These are phyloP conservation scores for Orobanche coerulescens DNA, from an alignment of 257 asterid species.

Conservation along the genomic window DNA sequence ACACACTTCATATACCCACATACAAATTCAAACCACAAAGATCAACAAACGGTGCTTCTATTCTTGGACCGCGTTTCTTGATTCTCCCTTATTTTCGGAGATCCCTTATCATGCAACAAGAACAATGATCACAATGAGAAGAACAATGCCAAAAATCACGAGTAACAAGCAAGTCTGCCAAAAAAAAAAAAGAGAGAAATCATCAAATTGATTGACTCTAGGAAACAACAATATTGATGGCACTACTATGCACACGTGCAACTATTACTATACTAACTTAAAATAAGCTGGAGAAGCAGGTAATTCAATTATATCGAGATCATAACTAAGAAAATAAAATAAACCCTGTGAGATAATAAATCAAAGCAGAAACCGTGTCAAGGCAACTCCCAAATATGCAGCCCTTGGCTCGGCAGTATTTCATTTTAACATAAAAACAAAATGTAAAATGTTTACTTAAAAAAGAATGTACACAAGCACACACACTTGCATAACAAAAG, in stretches of 20 bases:
- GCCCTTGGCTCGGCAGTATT: too few species aligned
- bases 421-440: too few species aligned
- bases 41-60: slow-evolving; percentile 14
- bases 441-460: too few species aligned
- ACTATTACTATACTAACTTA: neutral
- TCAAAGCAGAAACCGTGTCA: too few species aligned
- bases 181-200: neutral
- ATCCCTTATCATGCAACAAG: slow-evolving; percentile 44
- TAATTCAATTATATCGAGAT: neutral
- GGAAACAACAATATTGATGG: neutral
- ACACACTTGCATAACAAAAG: too few species aligned
- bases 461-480: too few species aligned
- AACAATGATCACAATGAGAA: slow-evolving; percentile 67
- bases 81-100: neutral
- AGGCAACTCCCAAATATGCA: too few species aligned
- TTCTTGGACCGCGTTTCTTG: slow-evolving; percentile 13
- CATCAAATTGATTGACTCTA: neutral
- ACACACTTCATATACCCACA: slow-evolving; percentile 24
- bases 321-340: neutral
- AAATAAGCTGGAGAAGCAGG: neutral
- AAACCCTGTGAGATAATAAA: too few species aligned
- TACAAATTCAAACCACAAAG: slow-evolving; percentile 12
- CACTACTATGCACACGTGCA: neutral
- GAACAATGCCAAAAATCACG: slow-evolving; percentile 72
- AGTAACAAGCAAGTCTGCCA: slow-evolving; percentile 81